Conservation (phyloP, 768 basidiomycete genomes). For the Rhizopogon vesiculosus region DNA sequence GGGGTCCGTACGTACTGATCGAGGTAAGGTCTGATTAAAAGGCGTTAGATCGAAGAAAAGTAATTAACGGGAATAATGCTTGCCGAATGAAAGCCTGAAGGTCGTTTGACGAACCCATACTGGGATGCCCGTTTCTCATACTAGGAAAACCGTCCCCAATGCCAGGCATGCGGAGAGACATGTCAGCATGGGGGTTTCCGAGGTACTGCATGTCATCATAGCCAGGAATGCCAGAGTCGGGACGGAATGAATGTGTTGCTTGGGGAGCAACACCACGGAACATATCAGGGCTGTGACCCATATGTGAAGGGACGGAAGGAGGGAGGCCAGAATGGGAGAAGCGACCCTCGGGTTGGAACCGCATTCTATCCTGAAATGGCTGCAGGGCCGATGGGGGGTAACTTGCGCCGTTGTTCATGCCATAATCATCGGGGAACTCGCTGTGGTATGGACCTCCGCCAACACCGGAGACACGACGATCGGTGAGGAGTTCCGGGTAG, state of each 20-base stretch:
- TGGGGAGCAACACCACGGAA: slow-evolving; percentile 69
- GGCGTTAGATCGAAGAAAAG: slow-evolving; percentile 10
- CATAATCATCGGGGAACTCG: slow-evolving; percentile 65
- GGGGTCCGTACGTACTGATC: slow-evolving; percentile 81
- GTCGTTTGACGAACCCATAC: slow-evolving; percentile 62
- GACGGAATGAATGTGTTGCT: slow-evolving; percentile 58
- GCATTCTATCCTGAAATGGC: slow-evolving; percentile 56
- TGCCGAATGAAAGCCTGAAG: slow-evolving; percentile 80
- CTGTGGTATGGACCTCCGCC: slow-evolving; percentile 43
- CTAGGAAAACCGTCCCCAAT: slow-evolving; percentile 61
- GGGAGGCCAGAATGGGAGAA: slow-evolving; percentile 41
- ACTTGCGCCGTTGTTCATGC: slow-evolving; percentile 40
- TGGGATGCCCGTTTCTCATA: slow-evolving; percentile 55
- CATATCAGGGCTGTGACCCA: slow-evolving; percentile 49
- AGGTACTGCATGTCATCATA: slow-evolving; percentile 64
- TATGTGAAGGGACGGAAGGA: slow-evolving; percentile 43
- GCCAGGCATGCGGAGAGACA: slow-evolving; percentile 56
- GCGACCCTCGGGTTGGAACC: slow-evolving; percentile 51
- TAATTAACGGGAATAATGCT: slow-evolving; percentile 18
- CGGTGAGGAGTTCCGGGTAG: slow-evolving; percentile 56
- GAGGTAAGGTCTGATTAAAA: slow-evolving; percentile 58
- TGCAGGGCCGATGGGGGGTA: slow-evolving; percentile 49
- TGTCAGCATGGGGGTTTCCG: slow-evolving; percentile 47
- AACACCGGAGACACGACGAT: slow-evolving; percentile 51
- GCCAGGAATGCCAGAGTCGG: slow-evolving; percentile 42